Conservation (phyloP, 2,329 filamentous ascomycete species). For the Fonsecaea pugnacius region DNA sequence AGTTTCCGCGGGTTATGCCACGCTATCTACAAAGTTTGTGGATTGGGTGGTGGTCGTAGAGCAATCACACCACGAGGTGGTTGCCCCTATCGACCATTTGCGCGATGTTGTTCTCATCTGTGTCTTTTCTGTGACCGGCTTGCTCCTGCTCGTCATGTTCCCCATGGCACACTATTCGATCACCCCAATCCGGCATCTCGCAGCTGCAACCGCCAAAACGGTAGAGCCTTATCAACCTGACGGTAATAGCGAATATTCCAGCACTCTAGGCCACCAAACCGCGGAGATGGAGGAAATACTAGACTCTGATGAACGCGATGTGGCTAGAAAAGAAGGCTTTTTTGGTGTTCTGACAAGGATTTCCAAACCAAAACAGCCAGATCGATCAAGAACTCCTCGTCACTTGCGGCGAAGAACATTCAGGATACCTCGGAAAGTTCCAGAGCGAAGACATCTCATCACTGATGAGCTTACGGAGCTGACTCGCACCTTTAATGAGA, state of each 20-base stretch:
- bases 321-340: slow-evolving; percentile 42
- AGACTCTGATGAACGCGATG: slow-evolving; percentile 45
- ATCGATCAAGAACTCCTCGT: slow-evolving; percentile 28
- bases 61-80: slow-evolving; percentile 74
- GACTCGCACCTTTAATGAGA: slow-evolving; percentile 85
- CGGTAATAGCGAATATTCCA: slow-evolving; percentile 48
- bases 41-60: slow-evolving; percentile 86
- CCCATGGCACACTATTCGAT: slow-evolving; percentile 83
- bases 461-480: slow-evolving; percentile 85
- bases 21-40: slow-evolving; percentile 68
- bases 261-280: slow-evolving; percentile 37
- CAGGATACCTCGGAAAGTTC: slow-evolving; percentile 83
- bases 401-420: slow-evolving; percentile 54
- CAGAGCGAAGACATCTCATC: slow-evolving; percentile 72
- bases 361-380: slow-evolving; percentile 22
- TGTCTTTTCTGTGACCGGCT: slow-evolving; percentile 79
- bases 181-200: slow-evolving; percentile 75
- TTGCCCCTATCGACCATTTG: slow-evolving; percentile 73
- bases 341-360: slow-evolving; percentile 30
- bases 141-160: slow-evolving; percentile 72
- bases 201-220: slow-evolving; percentile 74
- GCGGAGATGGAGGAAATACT: slow-evolving; percentile 53
- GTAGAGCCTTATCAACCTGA: slow-evolving; percentile 59
- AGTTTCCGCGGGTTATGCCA: slow-evolving; percentile 81
- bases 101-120: slow-evolving; percentile 80